A percentile compares a stretch with the other conserved stretches of the same genome.
Conservation (phyloP, 2,329 filamentous ascomycete genomes). For the Herpotrichia juniperi region DNA sequence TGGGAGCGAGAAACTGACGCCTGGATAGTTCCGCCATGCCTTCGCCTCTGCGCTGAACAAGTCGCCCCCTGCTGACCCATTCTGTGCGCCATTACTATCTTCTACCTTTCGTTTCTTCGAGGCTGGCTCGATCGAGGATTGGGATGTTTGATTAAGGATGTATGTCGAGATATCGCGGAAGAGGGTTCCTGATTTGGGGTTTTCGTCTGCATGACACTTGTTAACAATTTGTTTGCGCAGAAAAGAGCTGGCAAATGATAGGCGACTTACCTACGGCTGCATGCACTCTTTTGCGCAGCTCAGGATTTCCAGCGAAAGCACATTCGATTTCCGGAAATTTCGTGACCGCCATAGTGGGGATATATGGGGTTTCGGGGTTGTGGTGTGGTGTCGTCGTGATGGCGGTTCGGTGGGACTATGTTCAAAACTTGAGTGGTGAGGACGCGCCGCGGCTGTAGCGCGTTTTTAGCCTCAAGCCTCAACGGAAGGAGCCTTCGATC, state of each 20-base stretch:
- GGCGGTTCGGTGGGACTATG: conserved; percentile 6
- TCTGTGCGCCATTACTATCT: conserved; percentile 26
- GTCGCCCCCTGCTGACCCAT: conserved; percentile 16
- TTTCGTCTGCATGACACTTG: conserved; percentile 28
- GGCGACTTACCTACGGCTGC: conserved; percentile 39
- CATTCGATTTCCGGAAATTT: conserved; percentile 39
- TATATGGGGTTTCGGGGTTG: not conserved
- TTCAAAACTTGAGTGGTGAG: conserved; percentile 3
- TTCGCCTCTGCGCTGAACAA: conserved; percentile 29
- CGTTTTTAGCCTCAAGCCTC: conserved; percentile 12
- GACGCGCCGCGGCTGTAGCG: conserved; percentile 19
- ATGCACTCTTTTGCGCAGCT: conserved; percentile 45
- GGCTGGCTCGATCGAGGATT: conserved; percentile 30
- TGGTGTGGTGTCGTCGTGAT: conserved; percentile 10
- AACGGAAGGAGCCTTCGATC: no score
- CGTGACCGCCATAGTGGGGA: conserved; percentile 15
- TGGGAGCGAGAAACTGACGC: conserved; percentile 66
- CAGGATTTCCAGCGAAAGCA: conserved; percentile 41
- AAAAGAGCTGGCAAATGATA: conserved; percentile 3
- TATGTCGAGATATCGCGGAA: conserved; percentile 46
- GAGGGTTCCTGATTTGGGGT: conserved; percentile 37
- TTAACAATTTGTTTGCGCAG: conserved; percentile 12
- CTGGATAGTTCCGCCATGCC: conserved; percentile 44
- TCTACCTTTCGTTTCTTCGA: conserved; percentile 49
- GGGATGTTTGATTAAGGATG: conserved; percentile 35